Base-by-base conservation (phyloP, 345 rosid genomes). In the Hypericum androsaemum region DNA sequence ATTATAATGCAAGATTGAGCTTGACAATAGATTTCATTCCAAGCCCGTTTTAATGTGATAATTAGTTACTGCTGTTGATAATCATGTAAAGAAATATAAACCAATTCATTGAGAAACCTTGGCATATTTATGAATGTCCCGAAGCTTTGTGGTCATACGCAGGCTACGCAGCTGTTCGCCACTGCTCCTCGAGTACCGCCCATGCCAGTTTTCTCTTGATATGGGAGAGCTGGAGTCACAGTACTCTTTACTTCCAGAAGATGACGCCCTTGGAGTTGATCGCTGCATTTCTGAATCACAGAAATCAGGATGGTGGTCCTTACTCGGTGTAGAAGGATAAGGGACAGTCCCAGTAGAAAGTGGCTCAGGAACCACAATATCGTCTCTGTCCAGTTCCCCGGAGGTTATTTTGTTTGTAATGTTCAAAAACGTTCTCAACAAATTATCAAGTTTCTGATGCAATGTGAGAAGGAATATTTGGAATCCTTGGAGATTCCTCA, bases 81-180 rank as follows among this genome's bases (percentile, higher is more conserved):
- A n/a, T n/a, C n/a, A n/a, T n/a, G n/a, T n/a, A n/a, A n/a, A n/a
- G n/a, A n/a, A n/a, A n/a, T n/a, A 4, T 32, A 59, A 14, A 47
- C n/a, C 46, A 3, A 7, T 3, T 35, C 16, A 8, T 7, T 22
- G 10, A 63, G 77, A 10, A 67, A 90, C 97, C 99, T 88, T 88
- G 39, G 99, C 97, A 76, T 66, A 80, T 68, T 94, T 94, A 58
- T 88, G 90, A 57, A 94, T 86, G 76, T 88, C 99, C 6, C 97
- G 88, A 37, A 94, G 86, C 70, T 94, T 94, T 56, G 90, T 68
- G 28, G 97, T 85, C 68, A 94, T 62, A 53, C 90, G 88, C 61
- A 81, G 66, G 77, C 83, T 78, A 41, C 84, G 87, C 48, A 75
- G 64, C 59, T 79, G 79, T 50, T 90, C 98, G 38, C 76, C 89